Percentiles rank a stretch among this genome's conserved stretches.
phyloP scores from a whole-genome alignment of 2,329 filamentous ascomycete species.

The Alternaria solani region DNA sequence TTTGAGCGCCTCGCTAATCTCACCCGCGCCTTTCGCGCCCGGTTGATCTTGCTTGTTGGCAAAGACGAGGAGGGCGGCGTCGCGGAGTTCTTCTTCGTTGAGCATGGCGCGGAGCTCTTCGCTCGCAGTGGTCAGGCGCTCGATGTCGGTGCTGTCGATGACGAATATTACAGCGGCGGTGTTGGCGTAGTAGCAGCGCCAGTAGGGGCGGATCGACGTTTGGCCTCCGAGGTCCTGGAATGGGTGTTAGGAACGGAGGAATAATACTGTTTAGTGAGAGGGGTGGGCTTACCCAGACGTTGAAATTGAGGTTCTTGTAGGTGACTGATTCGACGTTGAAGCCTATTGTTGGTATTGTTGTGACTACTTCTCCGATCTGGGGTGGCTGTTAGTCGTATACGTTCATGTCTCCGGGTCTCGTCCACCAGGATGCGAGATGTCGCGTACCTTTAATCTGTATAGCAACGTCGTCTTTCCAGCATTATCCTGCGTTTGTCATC shows the following conservation, averaged over 20 bases:
- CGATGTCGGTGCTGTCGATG: constrained; percentile 97
- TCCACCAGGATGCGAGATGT: background rate
- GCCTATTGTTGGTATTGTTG: constrained; percentile 97
- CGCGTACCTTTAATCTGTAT: constrained; percentile 86
- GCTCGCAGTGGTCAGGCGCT: constrained; percentile 87
- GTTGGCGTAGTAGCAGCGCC: constrained; percentile 99
- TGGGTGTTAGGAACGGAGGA: background rate
- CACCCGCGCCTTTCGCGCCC: constrained; percentile 92
- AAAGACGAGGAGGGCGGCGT: constrained; percentile 91
- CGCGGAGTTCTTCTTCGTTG: constrained; percentile 94
- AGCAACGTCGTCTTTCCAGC: constrained; percentile 97
- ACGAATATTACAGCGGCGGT: constrained; percentile 99
- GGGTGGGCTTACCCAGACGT: constrained; percentile 84
- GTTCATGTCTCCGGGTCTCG: background rate
- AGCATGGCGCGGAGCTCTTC: constrained; percentile 96
- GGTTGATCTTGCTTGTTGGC: constrained; percentile 99
- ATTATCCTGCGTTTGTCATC: constrained; percentile 75
- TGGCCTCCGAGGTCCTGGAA: constrained; percentile 88
- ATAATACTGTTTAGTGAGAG: background rate
- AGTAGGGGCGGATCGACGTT: constrained; percentile 98
- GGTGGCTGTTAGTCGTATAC: background rate
- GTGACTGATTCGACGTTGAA: constrained; percentile 99
- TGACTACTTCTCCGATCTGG: constrained; percentile 97
- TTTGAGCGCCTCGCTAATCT: constrained; percentile 92
- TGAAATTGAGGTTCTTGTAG: constrained; percentile 98